Base-by-base conservation (phyloP, 352 stramenopile genomes). In the Pythium periplocum region DNA sequence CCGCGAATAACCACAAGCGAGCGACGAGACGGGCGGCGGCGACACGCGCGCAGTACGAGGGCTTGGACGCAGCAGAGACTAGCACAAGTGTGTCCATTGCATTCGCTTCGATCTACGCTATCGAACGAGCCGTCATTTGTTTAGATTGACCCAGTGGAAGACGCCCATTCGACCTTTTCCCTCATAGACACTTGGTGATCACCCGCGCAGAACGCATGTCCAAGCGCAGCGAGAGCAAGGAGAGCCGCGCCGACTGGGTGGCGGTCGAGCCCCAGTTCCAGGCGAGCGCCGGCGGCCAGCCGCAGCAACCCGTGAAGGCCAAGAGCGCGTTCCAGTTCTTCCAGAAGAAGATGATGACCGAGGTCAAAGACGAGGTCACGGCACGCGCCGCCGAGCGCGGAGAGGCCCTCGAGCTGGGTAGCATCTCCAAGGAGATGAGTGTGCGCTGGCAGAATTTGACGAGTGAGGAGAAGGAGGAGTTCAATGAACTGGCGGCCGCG, bases 251-350 rank as follows among this genome's bases (percentile, higher is more conserved):
- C 32, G 78, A 89, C 59, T 91, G 81, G 81, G 81, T 91, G 51
- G 81, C 81, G 2, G 81, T 91, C 17, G 81, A 87, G 49, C 74
- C 81, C 53, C 76, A 91, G 66, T 89, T 91, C 60, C 81, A 91
- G 68, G 51, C 68, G 11, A 62, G 67, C 33, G 34, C 45, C 32
- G 49, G 57, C 35, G 53, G 53, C 10, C 61, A 32, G 4, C 42
- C 33, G 40, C n/a, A 64, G 44, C 80, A 87, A 66, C 68, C 68
- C 0, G 61, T 68, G n/a, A 88, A 89, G 64, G 59, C 83, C 45
- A 88, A 89, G 64, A 78, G 58, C 41, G 81, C 83, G 46, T 94
- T 89, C 64, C 64, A 78, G 59, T 82, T 84, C 37, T 93, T 89
- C 62, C 80, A 90, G 57, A 93, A 92, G 56, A 65, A 61, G 39